Evolutionary conservation across 768 basidiomycete species (phyloP), one percentile per base, ranked within the genome.

Genomic region (Leccinum olivaceopallidum): DNA sequence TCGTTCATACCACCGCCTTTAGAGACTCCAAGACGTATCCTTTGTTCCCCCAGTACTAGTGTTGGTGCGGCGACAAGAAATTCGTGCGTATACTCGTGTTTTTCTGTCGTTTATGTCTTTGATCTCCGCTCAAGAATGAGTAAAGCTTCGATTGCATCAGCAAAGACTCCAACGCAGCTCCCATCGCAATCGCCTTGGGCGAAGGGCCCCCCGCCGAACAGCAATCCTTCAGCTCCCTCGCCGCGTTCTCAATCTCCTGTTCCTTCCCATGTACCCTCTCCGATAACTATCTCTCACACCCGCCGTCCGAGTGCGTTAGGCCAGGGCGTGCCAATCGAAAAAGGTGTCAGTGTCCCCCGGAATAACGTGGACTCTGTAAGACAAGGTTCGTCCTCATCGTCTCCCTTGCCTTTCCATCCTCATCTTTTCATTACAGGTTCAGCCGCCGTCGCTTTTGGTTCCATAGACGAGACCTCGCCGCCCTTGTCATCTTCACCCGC

Each of bases 101-200:
- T 13, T 39, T 18, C 39, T 39, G 39, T 39, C 39, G 18, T 39
- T 39, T 16, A 9, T 39, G 39, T 39, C 6, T 39, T 18, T 39
- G 6, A 18, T 18, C 6, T 18, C 16, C 16, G 37, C 47, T 34
- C 9, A 65, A 92, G 90, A 92, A 95, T 95, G 94, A 95, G 91
- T 91, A 94, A 89, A 88, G 85, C 85, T 79, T 86, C 90, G 67
- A 84, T 88, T 76, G 81, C 85, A 76, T 79, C 89, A 76, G 80
- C 79, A 79, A 88, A 88, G 85, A 87, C 79, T 80, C 83, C 83
- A 77, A 75, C 85, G 79, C 85, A 81, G 83, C 86, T 88, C 80
- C 79, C 88, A 75, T 75, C 82, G 81, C 85, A 86, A 82, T 93
- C 92, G 77, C 92, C 92, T 81, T 96, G 94, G 94, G 80, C 90